Conservation (phyloP, 169 alveolate species). For the Plasmodium vinckei region DNA sequence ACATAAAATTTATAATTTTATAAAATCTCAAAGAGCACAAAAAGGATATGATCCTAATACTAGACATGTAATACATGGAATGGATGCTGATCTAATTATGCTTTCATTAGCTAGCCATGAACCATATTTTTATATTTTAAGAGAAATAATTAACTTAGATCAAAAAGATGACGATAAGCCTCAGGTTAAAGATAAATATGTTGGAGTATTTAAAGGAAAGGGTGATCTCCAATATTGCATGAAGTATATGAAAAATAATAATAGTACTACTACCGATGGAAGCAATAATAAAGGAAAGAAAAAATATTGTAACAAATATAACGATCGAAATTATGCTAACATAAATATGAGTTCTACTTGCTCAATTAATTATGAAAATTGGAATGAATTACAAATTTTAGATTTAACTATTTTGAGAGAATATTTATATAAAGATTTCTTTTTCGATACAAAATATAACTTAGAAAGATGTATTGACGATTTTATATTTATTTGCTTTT, state of each 20-base stretch:
- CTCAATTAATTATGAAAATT: conserved; percentile 53
- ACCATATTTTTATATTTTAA: conserved; percentile 93
- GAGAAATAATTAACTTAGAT: conserved; percentile 92
- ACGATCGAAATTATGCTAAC: conserved; percentile 72
- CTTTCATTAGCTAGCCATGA: conserved; percentile 97
- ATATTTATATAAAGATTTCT: conserved; percentile 83
- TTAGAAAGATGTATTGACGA: conserved; percentile 97
- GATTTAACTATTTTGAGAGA: conserved; percentile 88
- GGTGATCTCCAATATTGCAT: conserved; percentile 78
- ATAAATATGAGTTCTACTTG: conserved; percentile 6
- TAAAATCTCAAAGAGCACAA: conserved; percentile 90
- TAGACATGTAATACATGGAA: conserved; percentile 98
- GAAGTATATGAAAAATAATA: not conserved
- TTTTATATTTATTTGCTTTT: conserved; percentile 96
- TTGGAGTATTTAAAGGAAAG: conserved; percentile 69
- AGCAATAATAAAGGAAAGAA: not conserved
- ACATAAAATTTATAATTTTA: conserved; percentile 97
- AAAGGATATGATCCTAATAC: conserved; percentile 92
- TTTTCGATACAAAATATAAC: conserved; percentile 84
- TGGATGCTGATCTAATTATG: conserved; percentile 99
- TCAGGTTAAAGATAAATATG: conserved; percentile 44
- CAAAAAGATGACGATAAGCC: conserved; percentile 44
- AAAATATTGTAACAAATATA: conserved; percentile 37
- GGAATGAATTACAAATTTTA: conserved; percentile 89
- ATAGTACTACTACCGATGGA: not conserved